Percentiles rank a stretch among this genome's conserved stretches.
Evolutionary conservation across 169 alveolate genomes (phyloP).

Genomic region (Plasmodium gaboni): DNA sequence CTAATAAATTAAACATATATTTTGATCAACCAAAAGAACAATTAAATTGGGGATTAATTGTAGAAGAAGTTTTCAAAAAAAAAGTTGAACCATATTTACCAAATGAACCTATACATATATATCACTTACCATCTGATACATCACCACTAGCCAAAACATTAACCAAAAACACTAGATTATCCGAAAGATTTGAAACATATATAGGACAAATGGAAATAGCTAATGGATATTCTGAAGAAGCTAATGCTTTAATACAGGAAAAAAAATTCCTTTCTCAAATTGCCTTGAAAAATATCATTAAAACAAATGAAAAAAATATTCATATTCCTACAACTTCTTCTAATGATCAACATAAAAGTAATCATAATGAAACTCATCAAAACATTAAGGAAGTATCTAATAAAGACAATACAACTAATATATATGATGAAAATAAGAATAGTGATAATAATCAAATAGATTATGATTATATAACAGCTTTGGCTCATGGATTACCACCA

Average conservation of each 20-base stretch:
- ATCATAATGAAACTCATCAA: conserved; percentile 54
- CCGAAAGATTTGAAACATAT: conserved; percentile 95
- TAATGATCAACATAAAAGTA: conserved; percentile 77
- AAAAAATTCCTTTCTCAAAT: conserved; percentile 85
- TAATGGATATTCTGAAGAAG: conserved; percentile 95
- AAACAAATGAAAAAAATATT: conserved; percentile 10
- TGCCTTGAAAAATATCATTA: conserved; percentile 5
- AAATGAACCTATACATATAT: conserved; percentile 50
- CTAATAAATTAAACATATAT: conserved; percentile 30
- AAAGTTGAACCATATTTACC: conserved; percentile 75
- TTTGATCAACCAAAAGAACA: conserved; percentile 48
- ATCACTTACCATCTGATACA: conserved; percentile 65
- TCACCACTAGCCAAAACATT: conserved; percentile 69
- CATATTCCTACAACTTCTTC: background rate
- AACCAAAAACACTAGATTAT: conserved; percentile 79
- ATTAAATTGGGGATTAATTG: conserved; percentile 78
- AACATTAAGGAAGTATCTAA: background rate
- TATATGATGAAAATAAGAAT: conserved; percentile 8
- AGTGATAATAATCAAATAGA: conserved; percentile 83
- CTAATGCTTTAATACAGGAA: conserved; percentile 93
- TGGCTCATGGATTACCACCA: conserved; percentile 99
- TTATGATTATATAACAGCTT: conserved; percentile 87
- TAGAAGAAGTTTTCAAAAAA: conserved; percentile 71
- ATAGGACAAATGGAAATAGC: conserved; percentile 92
- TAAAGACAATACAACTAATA: background rate